phyloP scores from a whole-genome alignment of 2,329 filamentous ascomycete genomes.

The Clarireedia monteithiana region DNA sequence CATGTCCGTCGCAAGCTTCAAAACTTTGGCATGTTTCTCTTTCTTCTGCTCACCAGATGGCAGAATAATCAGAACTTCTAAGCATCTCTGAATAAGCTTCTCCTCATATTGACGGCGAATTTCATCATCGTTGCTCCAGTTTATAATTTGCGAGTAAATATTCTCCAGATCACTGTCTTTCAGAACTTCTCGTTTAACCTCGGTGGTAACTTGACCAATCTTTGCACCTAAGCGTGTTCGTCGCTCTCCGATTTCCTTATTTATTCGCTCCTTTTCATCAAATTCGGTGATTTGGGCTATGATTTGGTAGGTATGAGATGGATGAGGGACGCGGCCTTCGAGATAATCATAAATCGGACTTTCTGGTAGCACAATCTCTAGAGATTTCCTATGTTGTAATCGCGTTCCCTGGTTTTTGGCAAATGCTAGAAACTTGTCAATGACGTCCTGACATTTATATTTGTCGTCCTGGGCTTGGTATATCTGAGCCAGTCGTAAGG shows the following conservation, averaged over 20 bases:
- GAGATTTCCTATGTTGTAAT: constrained; percentile 65
- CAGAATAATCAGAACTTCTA: constrained; percentile 67
- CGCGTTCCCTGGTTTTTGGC: constrained; percentile 65
- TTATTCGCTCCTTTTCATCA: constrained; percentile 84
- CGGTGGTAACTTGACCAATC: constrained; percentile 71
- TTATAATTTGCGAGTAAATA: constrained; percentile 74
- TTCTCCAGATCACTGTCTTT: constrained; percentile 67
- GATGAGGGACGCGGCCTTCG: constrained; percentile 75
- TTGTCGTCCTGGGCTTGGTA: constrained; percentile 59
- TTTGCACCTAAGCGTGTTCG: constrained; percentile 80
- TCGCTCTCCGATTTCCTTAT: constrained; percentile 81
- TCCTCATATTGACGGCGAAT: constrained; percentile 80
- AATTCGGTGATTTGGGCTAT: constrained; percentile 77
- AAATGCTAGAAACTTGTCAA: constrained; percentile 74
- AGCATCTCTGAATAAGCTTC: constrained; percentile 73
- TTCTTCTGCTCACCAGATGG: constrained; percentile 57
- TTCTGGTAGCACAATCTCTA: constrained; percentile 69
- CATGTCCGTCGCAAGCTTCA: constrained; percentile 80
- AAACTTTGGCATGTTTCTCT: constrained; percentile 62
- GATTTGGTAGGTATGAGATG: constrained; percentile 70
- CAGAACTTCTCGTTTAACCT: constrained; percentile 83
- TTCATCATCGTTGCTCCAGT: constrained; percentile 87
- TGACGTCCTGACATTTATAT: constrained; percentile 55
- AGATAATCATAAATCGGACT: constrained; percentile 75
- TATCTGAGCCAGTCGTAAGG: constrained; percentile 65